Conservation (phyloP, 352 stramenopile genomes). For the Phytopythium delawarense region DNA sequence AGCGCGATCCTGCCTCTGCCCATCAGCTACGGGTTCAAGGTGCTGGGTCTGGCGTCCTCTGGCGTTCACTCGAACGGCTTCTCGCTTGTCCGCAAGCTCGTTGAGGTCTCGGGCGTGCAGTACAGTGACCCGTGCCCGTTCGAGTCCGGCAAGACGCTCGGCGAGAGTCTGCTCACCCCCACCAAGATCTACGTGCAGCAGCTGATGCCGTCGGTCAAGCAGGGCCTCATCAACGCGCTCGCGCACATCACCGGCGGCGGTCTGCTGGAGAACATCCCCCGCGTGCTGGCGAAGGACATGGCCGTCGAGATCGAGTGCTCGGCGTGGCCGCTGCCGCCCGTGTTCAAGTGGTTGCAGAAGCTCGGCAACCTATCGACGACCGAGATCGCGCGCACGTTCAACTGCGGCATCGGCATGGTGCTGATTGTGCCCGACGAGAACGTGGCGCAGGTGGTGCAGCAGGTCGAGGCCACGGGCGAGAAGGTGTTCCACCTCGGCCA, state of each 20-base stretch:
- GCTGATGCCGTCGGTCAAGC: conserved; percentile 77
- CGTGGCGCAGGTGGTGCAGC: conserved; percentile 82
- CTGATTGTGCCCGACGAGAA: conserved; percentile 91
- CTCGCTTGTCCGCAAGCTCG: conserved; percentile 96
- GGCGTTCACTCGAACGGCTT: conserved; percentile 99
- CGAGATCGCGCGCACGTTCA: conserved; percentile 98
- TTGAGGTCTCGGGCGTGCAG: conserved; percentile 87
- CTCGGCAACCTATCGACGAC: conserved; percentile 89
- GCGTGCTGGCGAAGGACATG: conserved; percentile 91
- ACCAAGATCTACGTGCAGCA: conserved; percentile 98
- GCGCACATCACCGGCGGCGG: conserved; percentile 99
- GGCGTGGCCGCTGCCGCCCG: conserved; percentile 88
- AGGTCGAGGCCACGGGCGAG: conserved; percentile 85
- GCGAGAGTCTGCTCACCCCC: conserved; percentile 93
- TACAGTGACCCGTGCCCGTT: conserved; percentile 83
- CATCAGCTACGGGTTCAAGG: conserved; percentile 85
- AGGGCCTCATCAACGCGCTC: conserved; percentile 87
- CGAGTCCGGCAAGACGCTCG: conserved; percentile 82
- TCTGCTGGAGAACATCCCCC: conserved; percentile 97
- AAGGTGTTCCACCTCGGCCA: conserved; percentile 89
- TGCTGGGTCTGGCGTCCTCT: conserved; percentile 95
- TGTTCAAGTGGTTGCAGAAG: conserved; percentile 98
- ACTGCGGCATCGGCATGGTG: conserved; percentile 99
- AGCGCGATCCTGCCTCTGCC: conserved; percentile 84
- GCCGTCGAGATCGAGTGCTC: conserved; percentile 91